Base-by-base conservation (phyloP, 306 rosid species). In the Pyrus bretschneideri region DNA sequence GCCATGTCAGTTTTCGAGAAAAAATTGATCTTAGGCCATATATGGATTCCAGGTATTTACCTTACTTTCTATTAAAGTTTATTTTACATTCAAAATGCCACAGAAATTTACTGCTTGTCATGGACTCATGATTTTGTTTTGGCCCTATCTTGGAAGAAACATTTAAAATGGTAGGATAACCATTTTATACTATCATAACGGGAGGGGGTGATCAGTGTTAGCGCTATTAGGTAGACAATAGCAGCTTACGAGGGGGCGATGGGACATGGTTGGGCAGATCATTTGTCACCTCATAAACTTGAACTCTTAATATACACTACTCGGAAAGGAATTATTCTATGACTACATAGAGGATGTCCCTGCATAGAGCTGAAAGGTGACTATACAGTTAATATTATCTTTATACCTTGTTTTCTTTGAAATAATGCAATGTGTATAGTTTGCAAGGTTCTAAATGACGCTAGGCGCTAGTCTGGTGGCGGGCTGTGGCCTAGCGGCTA, bases 1-100 rank as follows among this genome's bases (percentile, higher is more conserved):
- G 99, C 29, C 91, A 96, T 77, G 93, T 96, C 76, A 80, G 71
- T 72, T 91, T 96, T 83, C 81, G 77, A 76, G 97, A 96, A 83
- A 80, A 76, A 54, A 80, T 96, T 81, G 90, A 96, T 85, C 92
- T 96, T 70, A 86, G 86, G 70, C 96, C 98, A 25, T 96, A 89
- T 76, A 85, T 96, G 87, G 97, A 92, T 85, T 84, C 88, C 83
- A 86, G 99, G 99, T 96, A 87, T 8, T 21, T 44, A 6, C 65
- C 42, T 35, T 11, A 54, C 57, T 69, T 68, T 83, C 67, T n/a
- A 52, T 63, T n/a, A 33, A 42, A 83, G 51, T 57, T 76, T 65
- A 67, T 81, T 82, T 62, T 35, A 62, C 67, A 57, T 73, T 5
- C 45, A 21, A 46, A 65, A 64, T 45, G 11, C 33, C 51, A 45